Percentiles rank a stretch among this genome's conserved stretches.
phyloP scores from a whole-genome alignment of 495 filamentous ascomycete genomes.

The Lasiosphaeris hirsuta region DNA sequence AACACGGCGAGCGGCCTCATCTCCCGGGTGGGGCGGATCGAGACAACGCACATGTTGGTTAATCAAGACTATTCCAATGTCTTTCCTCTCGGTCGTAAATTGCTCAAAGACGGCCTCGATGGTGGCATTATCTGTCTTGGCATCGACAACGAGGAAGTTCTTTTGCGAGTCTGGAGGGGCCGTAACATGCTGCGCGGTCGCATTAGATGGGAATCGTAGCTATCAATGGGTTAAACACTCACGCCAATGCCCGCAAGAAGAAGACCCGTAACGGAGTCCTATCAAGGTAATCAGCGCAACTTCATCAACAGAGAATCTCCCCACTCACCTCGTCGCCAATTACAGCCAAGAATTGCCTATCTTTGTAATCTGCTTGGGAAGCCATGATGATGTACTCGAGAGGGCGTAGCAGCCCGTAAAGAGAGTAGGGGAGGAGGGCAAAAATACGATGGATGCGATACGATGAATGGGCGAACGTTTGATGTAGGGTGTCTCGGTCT shows the following conservation, averaged over 20 bases:
- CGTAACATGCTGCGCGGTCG: conserved; percentile 33
- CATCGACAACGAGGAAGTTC: conserved; percentile 96
- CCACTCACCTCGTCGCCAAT: conserved; percentile 95
- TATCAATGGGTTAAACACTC: conserved; percentile 34
- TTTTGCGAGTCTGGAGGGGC: conserved; percentile 77
- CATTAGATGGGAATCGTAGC: neutral
- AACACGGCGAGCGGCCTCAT: too few species aligned
- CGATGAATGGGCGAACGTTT: neutral
- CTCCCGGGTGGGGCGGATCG: too few species aligned
- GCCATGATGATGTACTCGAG: conserved; percentile 36
- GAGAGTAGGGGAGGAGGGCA: neutral
- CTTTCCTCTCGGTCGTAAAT: conserved; percentile 85
- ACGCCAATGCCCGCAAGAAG: conserved; percentile 94
- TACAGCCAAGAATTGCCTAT: conserved; percentile 93
- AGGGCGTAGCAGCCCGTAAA: neutral
- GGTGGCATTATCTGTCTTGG: conserved; percentile 79
- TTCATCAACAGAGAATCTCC: neutral
- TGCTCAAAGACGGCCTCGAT: conserved; percentile 91
- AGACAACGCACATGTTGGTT: conserved; percentile 83
- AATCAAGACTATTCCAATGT: conserved; percentile 93
- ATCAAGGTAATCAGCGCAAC: conserved; percentile 8
- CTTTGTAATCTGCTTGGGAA: conserved; percentile 66
- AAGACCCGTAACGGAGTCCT: conserved; percentile 92
- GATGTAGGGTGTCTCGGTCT: neutral
- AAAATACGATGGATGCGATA: neutral